Conservation (phyloP, 2,329 filamentous ascomycete species). For the Pyrenophora tritici-repentis region DNA sequence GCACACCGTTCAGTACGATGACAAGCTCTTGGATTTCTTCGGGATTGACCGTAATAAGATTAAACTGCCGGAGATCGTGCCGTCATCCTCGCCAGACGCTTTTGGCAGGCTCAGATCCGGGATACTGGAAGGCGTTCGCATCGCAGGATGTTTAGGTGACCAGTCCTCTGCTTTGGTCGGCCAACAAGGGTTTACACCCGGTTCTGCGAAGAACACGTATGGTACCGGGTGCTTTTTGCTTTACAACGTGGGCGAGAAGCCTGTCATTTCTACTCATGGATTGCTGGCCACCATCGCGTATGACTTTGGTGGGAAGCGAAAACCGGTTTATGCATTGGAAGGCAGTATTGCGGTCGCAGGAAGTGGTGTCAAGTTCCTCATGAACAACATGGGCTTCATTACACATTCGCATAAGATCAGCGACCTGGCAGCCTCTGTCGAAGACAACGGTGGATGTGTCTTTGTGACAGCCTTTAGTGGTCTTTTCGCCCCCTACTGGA, state of each 20-base stretch:
- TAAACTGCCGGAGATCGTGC: constrained; percentile 79
- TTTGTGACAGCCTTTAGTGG: constrained; percentile 91
- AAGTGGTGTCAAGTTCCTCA: constrained; percentile 72
- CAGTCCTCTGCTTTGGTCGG: constrained; percentile 86
- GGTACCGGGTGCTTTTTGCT: constrained; percentile 88
- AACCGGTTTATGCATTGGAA: constrained; percentile 79
- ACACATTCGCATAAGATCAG: constrained; percentile 66
- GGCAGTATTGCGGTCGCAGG: constrained; percentile 83
- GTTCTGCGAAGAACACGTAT: constrained; percentile 88
- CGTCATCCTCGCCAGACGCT: constrained; percentile 73
- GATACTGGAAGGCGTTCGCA: constrained; percentile 69
- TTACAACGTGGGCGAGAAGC: constrained; percentile 84
- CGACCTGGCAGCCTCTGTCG: constrained; percentile 66
- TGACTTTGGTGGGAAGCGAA: constrained; percentile 71
- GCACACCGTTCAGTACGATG: constrained; percentile 77
- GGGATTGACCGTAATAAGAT: constrained; percentile 73
- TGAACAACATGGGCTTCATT: constrained; percentile 69
- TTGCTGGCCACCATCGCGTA: constrained; percentile 87
- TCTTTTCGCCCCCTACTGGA: constrained; percentile 92
- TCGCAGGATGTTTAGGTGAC: constrained; percentile 85
- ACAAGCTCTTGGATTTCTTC: constrained; percentile 78
- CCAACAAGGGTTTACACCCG: constrained; percentile 80
- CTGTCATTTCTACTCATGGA: constrained; percentile 82
- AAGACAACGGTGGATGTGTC: constrained; percentile 81
- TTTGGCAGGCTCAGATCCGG: constrained; percentile 73